Percentiles rank a stretch among this genome's conserved stretches.
Evolutionary conservation across 2,329 filamentous ascomycete genomes (phyloP).

Genomic region (Balansia obtecta): DNA sequence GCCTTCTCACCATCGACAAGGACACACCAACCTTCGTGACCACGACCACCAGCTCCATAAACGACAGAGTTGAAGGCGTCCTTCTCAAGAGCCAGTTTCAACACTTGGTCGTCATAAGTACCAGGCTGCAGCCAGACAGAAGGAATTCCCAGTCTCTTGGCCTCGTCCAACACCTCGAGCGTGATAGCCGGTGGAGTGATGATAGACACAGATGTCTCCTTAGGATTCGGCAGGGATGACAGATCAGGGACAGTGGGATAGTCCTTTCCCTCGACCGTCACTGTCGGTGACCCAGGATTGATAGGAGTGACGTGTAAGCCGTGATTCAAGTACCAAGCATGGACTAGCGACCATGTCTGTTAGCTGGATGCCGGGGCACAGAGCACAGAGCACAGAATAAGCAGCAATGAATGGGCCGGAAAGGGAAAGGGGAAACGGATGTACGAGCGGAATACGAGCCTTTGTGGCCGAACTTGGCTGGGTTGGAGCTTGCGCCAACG

Average conservation of each 20-base stretch:
- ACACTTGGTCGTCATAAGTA: constrained; percentile 64
- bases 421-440: background rate
- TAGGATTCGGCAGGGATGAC: constrained; percentile 50
- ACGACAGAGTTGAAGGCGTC: constrained; percentile 57
- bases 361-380: no score
- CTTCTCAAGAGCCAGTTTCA: constrained; percentile 52
- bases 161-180: constrained; percentile 61
- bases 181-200: constrained; percentile 80
- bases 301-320: constrained; percentile 68
- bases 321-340: constrained; percentile 77
- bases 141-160: constrained; percentile 57
- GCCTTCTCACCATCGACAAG: constrained; percentile 69
- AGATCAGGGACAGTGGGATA: constrained; percentile 56
- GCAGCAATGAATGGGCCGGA: background rate
- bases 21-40: constrained; percentile 74
- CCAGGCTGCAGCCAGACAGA: constrained; percentile 88
- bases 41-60: constrained; percentile 48
- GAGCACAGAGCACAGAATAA: no score
- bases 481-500: constrained; percentile 76
- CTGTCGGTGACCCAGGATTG: constrained; percentile 58
- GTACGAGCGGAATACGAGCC: constrained; percentile 34
- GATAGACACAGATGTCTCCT: constrained; percentile 65
- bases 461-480: constrained; percentile 79
- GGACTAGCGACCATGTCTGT: constrained; percentile 41
- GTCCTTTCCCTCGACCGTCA: constrained; percentile 45